A percentile compares a stretch with the other conserved stretches of the same genome.
phyloP scores from a whole-genome alignment of 2,329 filamentous ascomycete species.

The Diaporthe capsici region DNA sequence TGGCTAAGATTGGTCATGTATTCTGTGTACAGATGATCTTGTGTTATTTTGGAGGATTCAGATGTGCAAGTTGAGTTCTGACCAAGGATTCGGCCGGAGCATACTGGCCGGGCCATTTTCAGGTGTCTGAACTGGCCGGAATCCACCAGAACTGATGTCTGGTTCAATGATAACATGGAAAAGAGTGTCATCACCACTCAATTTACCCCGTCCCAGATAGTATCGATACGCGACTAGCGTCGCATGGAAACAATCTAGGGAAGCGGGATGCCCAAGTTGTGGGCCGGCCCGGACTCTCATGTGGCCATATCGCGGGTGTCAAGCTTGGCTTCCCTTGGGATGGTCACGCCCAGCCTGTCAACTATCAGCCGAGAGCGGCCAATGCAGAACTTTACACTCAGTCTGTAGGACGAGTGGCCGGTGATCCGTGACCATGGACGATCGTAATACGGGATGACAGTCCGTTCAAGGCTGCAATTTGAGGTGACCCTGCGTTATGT shows the following conservation, averaged over 20 bases:
- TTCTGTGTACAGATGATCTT: neutral
- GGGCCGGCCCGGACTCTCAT: constrained; percentile 6
- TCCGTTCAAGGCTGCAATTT: neutral
- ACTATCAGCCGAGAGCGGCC: neutral
- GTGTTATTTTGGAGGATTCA: neutral
- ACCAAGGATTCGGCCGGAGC: neutral
- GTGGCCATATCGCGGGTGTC: neutral
- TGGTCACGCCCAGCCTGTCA: neutral
- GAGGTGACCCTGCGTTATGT: neutral
- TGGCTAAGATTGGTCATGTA: neutral
- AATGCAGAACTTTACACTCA: neutral
- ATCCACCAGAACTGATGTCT: neutral
- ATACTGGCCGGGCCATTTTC: neutral
- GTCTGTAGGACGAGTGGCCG: too few relatives aligned
- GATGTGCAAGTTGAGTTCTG: neutral
- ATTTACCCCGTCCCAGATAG: neutral
- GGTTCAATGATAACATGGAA: neutral
- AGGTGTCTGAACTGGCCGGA: neutral
- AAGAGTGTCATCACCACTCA: neutral
- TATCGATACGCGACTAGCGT: neutral
- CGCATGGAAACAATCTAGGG: neutral
- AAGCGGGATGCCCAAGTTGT: neutral
- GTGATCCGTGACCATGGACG: neutral
- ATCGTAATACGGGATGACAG: neutral
- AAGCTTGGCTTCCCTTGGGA: neutral